phyloP scores from a whole-genome alignment of 2,329 filamentous ascomycete genomes.

The Capronia americana region DNA sequence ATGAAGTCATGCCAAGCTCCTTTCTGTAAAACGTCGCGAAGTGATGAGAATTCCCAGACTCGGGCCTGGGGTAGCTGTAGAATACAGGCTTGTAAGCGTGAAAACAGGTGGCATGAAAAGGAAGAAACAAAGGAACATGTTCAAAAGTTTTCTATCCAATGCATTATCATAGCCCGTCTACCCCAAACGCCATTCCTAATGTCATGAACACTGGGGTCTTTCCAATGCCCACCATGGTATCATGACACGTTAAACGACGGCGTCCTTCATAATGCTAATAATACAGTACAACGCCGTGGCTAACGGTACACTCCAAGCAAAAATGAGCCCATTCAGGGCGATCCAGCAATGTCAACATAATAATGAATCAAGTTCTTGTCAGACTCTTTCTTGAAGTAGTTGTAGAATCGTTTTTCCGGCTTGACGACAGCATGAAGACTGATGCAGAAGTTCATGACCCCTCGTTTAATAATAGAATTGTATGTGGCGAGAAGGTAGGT shows the following conservation, averaged over 20 bases:
- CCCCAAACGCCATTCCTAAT: constrained; percentile 8
- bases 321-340: not conserved
- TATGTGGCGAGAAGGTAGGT: constrained; percentile 32
- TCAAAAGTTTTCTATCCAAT: constrained; percentile 15
- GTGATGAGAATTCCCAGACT: not conserved
- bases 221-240: constrained; percentile 16
- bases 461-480: constrained; percentile 32
- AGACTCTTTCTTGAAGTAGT: constrained; percentile 35
- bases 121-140: constrained; percentile 1
- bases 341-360: constrained; percentile 28
- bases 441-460: constrained; percentile 32
- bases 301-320: constrained; percentile 2
- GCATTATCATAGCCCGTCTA: not conserved
- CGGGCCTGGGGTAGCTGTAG: not conserved
- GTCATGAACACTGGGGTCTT: constrained; percentile 19
- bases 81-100: not conserved
- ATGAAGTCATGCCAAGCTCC: not conserved
- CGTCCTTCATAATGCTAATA: constrained; percentile 21
- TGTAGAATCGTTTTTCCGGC: constrained; percentile 35
- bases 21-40: not conserved
- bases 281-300: constrained; percentile 13
- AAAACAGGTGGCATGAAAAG: not conserved
- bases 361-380: constrained; percentile 38
- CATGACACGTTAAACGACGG: constrained; percentile 13
- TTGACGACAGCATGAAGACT: constrained; percentile 36